Conservation (phyloP, 202 grass and related monocot genomes). For the Schoenoplectus tabernaemontani region DNA sequence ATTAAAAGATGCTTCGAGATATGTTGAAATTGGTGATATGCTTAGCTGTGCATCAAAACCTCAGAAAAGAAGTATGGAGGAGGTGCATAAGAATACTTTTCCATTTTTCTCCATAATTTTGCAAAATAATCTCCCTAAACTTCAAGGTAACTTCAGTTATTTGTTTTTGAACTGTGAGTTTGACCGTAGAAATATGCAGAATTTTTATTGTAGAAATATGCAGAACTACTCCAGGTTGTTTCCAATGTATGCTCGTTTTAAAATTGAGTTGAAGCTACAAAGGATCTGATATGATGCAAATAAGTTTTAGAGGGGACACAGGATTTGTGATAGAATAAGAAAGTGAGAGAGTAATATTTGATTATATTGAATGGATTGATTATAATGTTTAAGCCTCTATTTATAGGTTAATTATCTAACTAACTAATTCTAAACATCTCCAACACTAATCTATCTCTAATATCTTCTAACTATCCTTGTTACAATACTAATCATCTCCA, state of each 20-base stretch:
- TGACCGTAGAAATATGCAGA: too few relatives aligned
- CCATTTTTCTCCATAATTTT: background rate
- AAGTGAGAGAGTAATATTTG: too few relatives aligned
- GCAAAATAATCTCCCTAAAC: background rate
- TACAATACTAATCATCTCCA: too few relatives aligned
- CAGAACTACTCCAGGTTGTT: background rate
- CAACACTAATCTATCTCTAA: too few relatives aligned
- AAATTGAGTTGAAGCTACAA: background rate
- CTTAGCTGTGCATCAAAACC: conserved; percentile 27
- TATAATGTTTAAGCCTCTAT: too few relatives aligned
- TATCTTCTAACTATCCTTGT: too few relatives aligned
- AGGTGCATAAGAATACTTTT: conserved; percentile 1
- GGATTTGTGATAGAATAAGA: too few relatives aligned
- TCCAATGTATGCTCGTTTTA: background rate
- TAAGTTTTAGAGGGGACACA: background rate
- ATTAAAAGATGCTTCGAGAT: conserved; percentile 53
- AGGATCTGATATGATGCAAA: background rate
- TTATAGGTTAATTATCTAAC: too few relatives aligned
- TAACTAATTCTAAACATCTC: too few relatives aligned
- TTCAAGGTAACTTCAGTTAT: background rate
- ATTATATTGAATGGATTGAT: too few relatives aligned
- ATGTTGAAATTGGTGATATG: conserved; percentile 53
- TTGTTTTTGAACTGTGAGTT: too few relatives aligned
- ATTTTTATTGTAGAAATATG: background rate
- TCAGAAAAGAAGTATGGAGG: conserved; percentile 45